Evolutionary conservation across 2,329 filamentous ascomycete species (phyloP), one percentile per base, ranked within the genome.

Genomic region (Trichoderma arundinaceum): DNA sequence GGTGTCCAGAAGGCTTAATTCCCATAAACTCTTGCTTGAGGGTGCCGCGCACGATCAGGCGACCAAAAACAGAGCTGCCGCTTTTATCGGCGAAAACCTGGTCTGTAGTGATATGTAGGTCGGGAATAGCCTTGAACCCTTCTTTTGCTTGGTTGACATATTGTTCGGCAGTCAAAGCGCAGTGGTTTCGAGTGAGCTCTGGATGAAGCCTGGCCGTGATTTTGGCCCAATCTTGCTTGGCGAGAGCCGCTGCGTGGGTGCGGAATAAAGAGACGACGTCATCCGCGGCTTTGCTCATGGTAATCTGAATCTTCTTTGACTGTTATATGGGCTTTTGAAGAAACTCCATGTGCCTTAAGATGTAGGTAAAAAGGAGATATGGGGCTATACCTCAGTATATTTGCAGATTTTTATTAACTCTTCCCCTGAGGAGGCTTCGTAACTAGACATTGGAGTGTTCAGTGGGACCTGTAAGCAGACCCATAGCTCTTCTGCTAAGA

Each of bases 181-280:
- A n/a, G 33, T 38, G 51, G 13, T 53, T 53, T 38, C 51, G 51
- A 39, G 51, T 53, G 13, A 53, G 51, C n/a, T 53, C 51, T 19
- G 51, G 51, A 13, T 53, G 51, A 39, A 53, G 51, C n/a, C 51
- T 19, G 13, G 32, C 33, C 33, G 33, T 19, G 33, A 53, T 15
- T 10, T 15, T 38, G 28, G 1, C 33, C 51, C 51, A 53, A 7
- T 53, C 51, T 19, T 38, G 51, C 13, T 13, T 22, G 4, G 32
- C 33, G 33, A 53, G 32, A 38, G 51, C 51, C 28, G 51, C 51
- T 39, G 19, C 51, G 4, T 53, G 33, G 12, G 9, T 7, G 51
- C 15, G 51, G 10, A 53, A 53, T 17, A 53, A 10, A 33, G 51
- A 53, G 33, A 38, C n/a, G 5, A 38, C 12, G 33, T 53, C 32